phyloP scores from a whole-genome alignment of 2,329 filamentous ascomycete species.

The Zymoseptoria tritici region DNA sequence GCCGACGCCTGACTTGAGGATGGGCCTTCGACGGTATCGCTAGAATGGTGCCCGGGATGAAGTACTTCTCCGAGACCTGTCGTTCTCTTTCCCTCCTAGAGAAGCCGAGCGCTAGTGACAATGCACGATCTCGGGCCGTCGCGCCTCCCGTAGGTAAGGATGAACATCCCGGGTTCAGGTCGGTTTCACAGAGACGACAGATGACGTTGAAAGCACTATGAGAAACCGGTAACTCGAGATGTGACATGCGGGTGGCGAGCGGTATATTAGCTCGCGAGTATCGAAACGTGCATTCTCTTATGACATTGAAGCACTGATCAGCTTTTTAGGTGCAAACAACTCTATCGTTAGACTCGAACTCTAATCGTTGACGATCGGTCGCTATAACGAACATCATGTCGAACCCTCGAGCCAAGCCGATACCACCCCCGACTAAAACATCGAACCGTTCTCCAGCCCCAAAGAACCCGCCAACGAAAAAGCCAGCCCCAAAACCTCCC shows the following conservation, averaged over 20 bases:
- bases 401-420: constrained; percentile 9
- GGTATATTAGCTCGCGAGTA: neutral
- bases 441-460: neutral
- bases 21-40: neutral
- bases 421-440: constrained; percentile 1
- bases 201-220: neutral
- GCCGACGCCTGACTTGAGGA: neutral
- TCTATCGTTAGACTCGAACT: neutral
- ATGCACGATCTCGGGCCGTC: neutral
- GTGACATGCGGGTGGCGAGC: neutral
- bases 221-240: neutral
- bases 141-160: neutral
- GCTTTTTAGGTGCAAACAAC: neutral
- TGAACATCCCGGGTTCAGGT: neutral
- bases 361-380: neutral
- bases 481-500: constrained; percentile 10
- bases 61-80: neutral
- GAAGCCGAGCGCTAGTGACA: neutral
- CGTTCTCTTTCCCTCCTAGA: neutral
- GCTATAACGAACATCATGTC: constrained; percentile 4
- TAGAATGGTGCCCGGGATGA: neutral
- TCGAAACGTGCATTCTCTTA: neutral
- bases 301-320: neutral
- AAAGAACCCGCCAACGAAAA: constrained; percentile 9
- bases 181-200: neutral